Evolutionary conservation across 345 rosid genomes (phyloP), one percentile per base, ranked within the genome.

Genomic region (Mallotus nudiflorus): DNA sequence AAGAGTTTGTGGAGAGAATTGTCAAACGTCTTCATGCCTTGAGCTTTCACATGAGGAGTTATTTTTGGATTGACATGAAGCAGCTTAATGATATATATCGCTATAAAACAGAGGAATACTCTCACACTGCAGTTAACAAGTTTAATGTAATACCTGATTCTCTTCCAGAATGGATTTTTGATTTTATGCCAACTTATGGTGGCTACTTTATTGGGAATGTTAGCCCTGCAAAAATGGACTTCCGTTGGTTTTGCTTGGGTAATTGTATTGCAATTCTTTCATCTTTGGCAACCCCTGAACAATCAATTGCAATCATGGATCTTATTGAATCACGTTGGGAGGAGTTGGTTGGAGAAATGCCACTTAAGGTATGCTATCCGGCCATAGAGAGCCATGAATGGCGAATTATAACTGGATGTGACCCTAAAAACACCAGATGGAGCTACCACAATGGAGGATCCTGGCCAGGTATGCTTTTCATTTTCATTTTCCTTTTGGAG

Each of bases 381-480:
- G 99, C 99, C 2, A 83, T 95, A 55, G 99, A 95, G 80, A 83
- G 83, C 77, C 97, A 95, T 53, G 99, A 95, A 71, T 95, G 97
- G 98, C 78, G 85, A 65, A 90, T 91, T 37, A 72, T 80, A 59
- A 94, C 98, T 11, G 98, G 98, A 44, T 89, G 97, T 67, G 98
- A 94, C 67, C 98, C 97, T 1, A 94, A 94, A 78, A 94, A 94
- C 79, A 90, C 98, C 8, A 81, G 97, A 62, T 94, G 98, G 97
- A 94, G 98, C 66, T 94, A 94, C 82, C 98, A 94, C 81, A 94
- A 94, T 60, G 97, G 97, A 45, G 98, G 98, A 69, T 94, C 98
- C 60, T 94, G 97, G 98, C 96, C 98, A 85, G 98, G 97, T 91
- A 82, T 59, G 62, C 46, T 42, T 25, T 39, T 49, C 22, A 12